Evolutionary conservation across 352 stramenopile species (phyloP).

Genomic region (Phytophthora pseudosyringae): DNA sequence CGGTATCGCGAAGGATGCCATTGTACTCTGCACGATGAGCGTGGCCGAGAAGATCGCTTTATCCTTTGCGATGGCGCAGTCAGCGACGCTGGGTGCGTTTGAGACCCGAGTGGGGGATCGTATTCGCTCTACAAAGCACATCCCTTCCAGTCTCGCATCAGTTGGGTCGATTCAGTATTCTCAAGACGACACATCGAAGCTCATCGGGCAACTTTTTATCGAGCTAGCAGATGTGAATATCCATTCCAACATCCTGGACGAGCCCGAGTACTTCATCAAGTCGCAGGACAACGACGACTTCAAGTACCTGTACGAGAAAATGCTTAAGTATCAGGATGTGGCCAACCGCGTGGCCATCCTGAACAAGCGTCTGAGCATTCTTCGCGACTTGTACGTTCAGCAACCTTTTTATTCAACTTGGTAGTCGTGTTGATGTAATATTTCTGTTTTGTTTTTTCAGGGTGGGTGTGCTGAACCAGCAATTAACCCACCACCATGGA

Average conservation of each 20-base stretch:
- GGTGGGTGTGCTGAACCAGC: conserved; percentile 91
- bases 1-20: conserved; percentile 80
- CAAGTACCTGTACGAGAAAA: conserved; percentile 91
- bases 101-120: conserved; percentile 88
- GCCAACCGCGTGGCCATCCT: conserved; percentile 91
- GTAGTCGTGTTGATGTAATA: conserved; percentile 5
- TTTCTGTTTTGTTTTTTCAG: conserved; percentile 35
- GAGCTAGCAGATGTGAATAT: conserved; percentile 92
- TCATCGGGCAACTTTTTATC: conserved; percentile 92
- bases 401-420: background rate
- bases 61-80: conserved; percentile 93
- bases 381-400: conserved; percentile 86
- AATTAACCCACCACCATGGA: conserved; percentile 88
- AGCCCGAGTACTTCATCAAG: conserved; percentile 87
- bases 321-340: conserved; percentile 93
- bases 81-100: conserved; percentile 92
- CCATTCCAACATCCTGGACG: conserved; percentile 94
- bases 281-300: conserved; percentile 91
- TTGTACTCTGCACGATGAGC: conserved; percentile 69
- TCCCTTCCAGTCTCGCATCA: conserved; percentile 86
- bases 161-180: conserved; percentile 91
- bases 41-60: conserved; percentile 91
- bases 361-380: conserved; percentile 94
- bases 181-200: conserved; percentile 89
- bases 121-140: conserved; percentile 85